Evolutionary conservation across 345 rosid species (phyloP).

Genomic region (Reutealis trisperma): DNA sequence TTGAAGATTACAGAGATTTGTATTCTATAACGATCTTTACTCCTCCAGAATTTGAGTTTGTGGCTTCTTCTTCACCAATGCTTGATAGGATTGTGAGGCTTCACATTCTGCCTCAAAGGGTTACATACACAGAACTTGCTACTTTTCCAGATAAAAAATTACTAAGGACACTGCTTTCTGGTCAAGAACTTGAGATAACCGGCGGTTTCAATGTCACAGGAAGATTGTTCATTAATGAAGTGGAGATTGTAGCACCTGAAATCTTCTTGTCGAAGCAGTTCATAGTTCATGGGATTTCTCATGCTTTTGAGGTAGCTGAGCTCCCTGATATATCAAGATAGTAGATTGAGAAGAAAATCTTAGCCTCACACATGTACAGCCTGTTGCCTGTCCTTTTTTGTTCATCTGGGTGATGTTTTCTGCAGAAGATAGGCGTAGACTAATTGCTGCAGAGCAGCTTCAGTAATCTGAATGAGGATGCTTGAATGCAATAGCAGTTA

Average conservation of each 20-base stretch:
- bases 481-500: not conserved
- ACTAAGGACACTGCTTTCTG: conserved; percentile 49
- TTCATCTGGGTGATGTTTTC: not conserved
- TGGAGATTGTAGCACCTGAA: conserved; percentile 52
- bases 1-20: conserved; percentile 39
- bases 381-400: not conserved
- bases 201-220: conserved; percentile 23
- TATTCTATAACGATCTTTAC: conserved; percentile 62
- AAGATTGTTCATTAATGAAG: conserved; percentile 48
- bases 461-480: too few species aligned
- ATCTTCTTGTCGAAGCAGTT: conserved; percentile 47
- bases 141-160: conserved; percentile 44
- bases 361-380: not conserved
- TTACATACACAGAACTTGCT: conserved; percentile 43
- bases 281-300: conserved; percentile 62
- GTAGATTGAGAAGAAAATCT: not conserved
- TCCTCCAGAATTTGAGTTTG: conserved; percentile 49
- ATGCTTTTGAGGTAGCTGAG: conserved; percentile 36
- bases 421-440: not conserved
- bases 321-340: conserved; percentile 18
- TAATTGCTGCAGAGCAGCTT: not conserved
- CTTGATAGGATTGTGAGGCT: conserved; percentile 57
- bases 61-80: conserved; percentile 51
- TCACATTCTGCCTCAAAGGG: conserved; percentile 53
- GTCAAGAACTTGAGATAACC: conserved; percentile 42